These are phyloP conservation scores for Syzygium aqueum DNA, from an alignment of 345 rosid genomes.

Conservation along the genomic window DNA sequence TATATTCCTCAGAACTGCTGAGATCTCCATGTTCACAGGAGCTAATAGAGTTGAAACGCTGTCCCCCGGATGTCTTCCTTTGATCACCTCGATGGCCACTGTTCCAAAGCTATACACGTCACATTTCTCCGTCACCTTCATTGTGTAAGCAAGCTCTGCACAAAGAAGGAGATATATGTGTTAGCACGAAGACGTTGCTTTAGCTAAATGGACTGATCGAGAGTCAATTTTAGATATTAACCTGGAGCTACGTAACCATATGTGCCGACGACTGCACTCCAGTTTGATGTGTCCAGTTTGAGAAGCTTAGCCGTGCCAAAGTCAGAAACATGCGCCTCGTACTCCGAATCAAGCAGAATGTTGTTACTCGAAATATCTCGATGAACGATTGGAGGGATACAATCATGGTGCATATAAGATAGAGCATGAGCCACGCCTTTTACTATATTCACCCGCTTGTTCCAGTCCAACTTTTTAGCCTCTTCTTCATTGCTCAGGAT, in stretches of 20 bases:
- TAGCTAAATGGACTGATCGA: neutral
- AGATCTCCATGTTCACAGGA: neutral
- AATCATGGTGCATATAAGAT: neutral
- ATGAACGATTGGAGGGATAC: neutral
- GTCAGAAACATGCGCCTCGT: neutral
- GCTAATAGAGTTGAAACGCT: neutral
- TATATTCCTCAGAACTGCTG: neutral
- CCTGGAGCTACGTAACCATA: neutral
- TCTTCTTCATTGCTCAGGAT: neutral
- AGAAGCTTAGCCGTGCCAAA: constrained; percentile 17
- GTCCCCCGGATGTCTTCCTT: neutral
- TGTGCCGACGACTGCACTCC: constrained; percentile 12
- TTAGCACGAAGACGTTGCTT: neutral
- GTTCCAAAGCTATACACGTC: constrained; percentile 2
- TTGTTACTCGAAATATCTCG: neutral
- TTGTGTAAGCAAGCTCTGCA: constrained; percentile 16
- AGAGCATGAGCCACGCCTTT: neutral
- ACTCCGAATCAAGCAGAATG: neutral
- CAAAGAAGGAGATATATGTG: neutral
- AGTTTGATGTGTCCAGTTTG: constrained; percentile 8
- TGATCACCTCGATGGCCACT: neutral
- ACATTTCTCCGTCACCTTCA: constrained; percentile 8
- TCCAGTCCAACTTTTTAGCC: neutral
- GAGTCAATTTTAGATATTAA: neutral
- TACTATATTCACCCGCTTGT: neutral